phyloP scores from a whole-genome alignment of 2,329 filamentous ascomycete species.

The Cladosporium phlei region DNA sequence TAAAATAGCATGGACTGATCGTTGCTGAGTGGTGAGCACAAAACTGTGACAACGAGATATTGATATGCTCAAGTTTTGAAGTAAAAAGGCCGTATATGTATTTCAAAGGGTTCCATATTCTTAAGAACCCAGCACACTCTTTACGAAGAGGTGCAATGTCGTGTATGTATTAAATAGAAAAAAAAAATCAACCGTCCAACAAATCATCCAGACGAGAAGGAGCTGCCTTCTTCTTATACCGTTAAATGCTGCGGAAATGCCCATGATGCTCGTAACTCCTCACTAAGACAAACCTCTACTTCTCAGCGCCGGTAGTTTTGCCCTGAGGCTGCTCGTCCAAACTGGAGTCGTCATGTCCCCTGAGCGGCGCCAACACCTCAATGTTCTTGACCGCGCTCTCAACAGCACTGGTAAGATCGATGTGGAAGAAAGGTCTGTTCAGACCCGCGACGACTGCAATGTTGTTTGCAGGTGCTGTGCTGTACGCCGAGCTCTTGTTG shows the following conservation, averaged over 20 bases:
- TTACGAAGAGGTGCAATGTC: too few species aligned
- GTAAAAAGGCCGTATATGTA: too few species aligned
- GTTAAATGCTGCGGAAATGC: slow-evolving; percentile 4
- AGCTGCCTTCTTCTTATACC: slow-evolving; percentile 7
- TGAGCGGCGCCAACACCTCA: slow-evolving; percentile 36
- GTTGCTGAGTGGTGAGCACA: too few species aligned
- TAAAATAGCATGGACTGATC: too few species aligned
- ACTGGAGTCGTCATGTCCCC: neutral
- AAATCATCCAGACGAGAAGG: slow-evolving; percentile 3
- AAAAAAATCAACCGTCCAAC: neutral
- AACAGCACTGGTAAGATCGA: slow-evolving; percentile 83
- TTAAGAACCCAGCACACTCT: too few species aligned
- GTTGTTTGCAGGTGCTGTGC: slow-evolving; percentile 35
- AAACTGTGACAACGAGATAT: too few species aligned
- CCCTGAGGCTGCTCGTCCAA: neutral
- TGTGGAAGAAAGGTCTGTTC: slow-evolving; percentile 87
- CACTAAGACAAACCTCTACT: neutral
- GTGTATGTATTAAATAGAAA: neutral
- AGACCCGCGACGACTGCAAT: slow-evolving; percentile 74
- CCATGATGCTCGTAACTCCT: neutral
- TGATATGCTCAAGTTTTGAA: too few species aligned
- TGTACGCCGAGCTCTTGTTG: slow-evolving; percentile 42
- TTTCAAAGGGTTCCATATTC: too few species aligned
- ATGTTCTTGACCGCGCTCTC: slow-evolving; percentile 82
- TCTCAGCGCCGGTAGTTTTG: neutral